Evolutionary conservation across 2,329 filamentous ascomycete genomes (phyloP), one percentile per base, ranked within the genome.

Genomic region (Aspergillus ibericus): DNA sequence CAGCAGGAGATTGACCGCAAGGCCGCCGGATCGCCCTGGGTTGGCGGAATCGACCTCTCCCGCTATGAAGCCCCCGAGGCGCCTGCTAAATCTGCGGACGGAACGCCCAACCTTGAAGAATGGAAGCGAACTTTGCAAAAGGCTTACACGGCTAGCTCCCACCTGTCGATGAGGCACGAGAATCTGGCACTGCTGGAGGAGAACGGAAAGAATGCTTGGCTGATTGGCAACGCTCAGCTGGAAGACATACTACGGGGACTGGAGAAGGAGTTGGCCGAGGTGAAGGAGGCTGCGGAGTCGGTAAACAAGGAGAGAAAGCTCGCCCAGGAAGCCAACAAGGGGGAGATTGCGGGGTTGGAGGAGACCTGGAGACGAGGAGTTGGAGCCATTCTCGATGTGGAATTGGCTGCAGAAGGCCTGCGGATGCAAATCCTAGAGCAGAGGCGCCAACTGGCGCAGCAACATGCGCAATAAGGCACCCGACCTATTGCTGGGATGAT

Each of bases 131-230:
- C 80, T 1, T 72, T 88, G 49, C 78, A 78, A 53, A 79, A 80
- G 63, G 84, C 86, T 20, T 87, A 87, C 70, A 81, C 81, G 0
- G 82, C 82, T 52, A 81, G 81, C 40, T 80, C 83, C 4, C 87
- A 89, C 70, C 77, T 89, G 20, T 75, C 80, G 2, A 78, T 77
- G 52, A 78, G 85, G 25, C 75, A 83, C 52, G 81, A 82, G 44
- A 86, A 88, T 75, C 84, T 96, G 16, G 79, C 81, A 1, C 82
- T 96, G n/a, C 84, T 96, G 18, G 90, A 95, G 68, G 82, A 82
- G 52, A 88, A 88, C 75, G 95, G 93, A 65, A 91, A 91, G 77
- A 96, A 96, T 74, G 89, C 91, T 9, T 98, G 95, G 93, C 81
- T 99, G 56, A 83, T 96, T 8, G 86, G 86, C 5, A 99, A 99